phyloP scores from a whole-genome alignment of 306 rosid species.

The Cucumis cinereus region DNA sequence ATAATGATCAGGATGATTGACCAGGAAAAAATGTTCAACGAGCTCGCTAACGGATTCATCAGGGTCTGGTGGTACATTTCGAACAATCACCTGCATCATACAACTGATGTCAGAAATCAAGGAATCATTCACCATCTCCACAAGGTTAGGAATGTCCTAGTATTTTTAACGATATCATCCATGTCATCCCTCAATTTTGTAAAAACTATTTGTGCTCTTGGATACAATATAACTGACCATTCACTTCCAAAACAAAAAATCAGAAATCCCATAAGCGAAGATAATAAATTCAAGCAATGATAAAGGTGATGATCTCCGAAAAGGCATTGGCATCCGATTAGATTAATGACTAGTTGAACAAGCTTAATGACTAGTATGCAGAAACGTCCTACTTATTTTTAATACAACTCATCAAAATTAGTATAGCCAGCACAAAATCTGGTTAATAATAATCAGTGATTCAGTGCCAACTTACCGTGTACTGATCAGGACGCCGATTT shows the following conservation, averaged over 20 bases:
- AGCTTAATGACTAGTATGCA: background rate
- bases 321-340: background rate
- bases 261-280: background rate
- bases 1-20: conserved; percentile 88
- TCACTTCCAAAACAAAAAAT: background rate
- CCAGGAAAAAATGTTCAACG: conserved; percentile 97
- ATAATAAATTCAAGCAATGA: background rate
- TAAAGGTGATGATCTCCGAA: background rate
- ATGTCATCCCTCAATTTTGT: background rate
- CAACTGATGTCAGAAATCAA: background rate
- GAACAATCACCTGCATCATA: conserved; percentile 61
- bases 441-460: background rate
- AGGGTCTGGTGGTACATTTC: conserved; percentile 93
- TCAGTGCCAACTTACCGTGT: conserved; percentile 46
- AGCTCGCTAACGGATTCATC: conserved; percentile 82
- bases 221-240: background rate
- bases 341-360: background rate
- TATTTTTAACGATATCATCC: background rate
- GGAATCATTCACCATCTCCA: background rate
- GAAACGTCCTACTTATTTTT: background rate
- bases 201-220: background rate
- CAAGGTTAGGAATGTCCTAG: background rate
- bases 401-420: background rate
- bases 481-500: conserved; percentile 80
- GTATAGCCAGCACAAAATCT: background rate